A percentile compares a stretch with the other conserved stretches of the same genome.
phyloP scores from a whole-genome alignment of 2,329 filamentous ascomycete genomes.

The Capronia coronata region DNA sequence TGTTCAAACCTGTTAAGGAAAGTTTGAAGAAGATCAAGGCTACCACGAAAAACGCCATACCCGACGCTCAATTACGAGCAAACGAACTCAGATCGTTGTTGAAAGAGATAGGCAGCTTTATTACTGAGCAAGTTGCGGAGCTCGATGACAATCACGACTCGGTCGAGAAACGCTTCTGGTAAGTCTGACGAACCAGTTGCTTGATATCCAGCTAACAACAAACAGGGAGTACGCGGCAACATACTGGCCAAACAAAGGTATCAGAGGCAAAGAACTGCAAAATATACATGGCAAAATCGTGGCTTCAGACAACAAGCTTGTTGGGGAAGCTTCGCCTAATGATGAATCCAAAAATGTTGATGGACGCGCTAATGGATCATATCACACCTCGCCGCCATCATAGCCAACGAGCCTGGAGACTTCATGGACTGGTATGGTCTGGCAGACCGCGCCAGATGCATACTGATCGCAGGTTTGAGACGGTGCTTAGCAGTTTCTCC shows the following conservation, averaged over 20 bases:
- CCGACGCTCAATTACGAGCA: conserved; percentile 40
- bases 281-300: conserved; percentile 28
- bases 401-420: conserved; percentile 2
- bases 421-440: background rate
- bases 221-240: conserved; percentile 41
- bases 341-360: conserved; percentile 25
- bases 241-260: conserved; percentile 44
- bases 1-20: conserved; percentile 44
- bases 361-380: conserved; percentile 25
- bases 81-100: conserved; percentile 40
- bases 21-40: conserved; percentile 40
- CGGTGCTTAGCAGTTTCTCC: background rate
- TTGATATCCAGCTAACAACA: conserved; percentile 28
- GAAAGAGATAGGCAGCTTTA: conserved; percentile 43
- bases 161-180: conserved; percentile 43
- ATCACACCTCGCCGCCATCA: conserved; percentile 26
- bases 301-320: conserved; percentile 27
- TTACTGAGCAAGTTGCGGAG: conserved; percentile 33
- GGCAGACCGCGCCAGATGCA: background rate
- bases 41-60: conserved; percentile 42
- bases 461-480: background rate
- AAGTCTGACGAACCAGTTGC: conserved; percentile 25
- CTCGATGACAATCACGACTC: conserved; percentile 37
- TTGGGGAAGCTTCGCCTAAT: conserved; percentile 27
- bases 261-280: conserved; percentile 26